Evolutionary conservation across 306 rosid genomes (phyloP), one percentile per base, ranked within the genome.

Genomic region (Potentilla sterilis): DNA sequence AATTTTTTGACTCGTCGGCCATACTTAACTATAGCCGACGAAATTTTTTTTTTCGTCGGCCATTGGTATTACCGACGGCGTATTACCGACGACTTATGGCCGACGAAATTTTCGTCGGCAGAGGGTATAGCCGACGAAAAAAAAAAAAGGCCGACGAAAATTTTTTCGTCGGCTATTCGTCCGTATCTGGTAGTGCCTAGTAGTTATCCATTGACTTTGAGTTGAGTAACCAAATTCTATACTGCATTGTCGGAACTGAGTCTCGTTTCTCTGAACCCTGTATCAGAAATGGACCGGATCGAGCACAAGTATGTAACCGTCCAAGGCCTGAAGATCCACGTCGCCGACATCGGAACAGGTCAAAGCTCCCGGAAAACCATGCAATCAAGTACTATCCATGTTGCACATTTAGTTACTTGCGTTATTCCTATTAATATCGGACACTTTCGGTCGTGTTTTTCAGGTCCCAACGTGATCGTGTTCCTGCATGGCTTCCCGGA

Each of bases 401-500:
- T 57, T 61, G 38, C 40, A 11, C 37, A 35, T 16, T 19, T 54
- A 54, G 59, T 62, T 14, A 62, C 35, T 10, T 59, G 3, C 49
- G 9, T 3, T 16, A 16, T 16, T 63, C 68, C 18, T 62, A 62
- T 62, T 16, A 34, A 62, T 59, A 11, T 32, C 21, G 3, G 0
- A n/a, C 3, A 5, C 65, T 34, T 46, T 43, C 37, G 6, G 7
- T 47, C 19, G 18, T 47, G 32, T 14, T 13, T 1, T 78, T 69
- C 81, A 87, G 94, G 92, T 68, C 74, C 74, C 12, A 88, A 88
- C 79, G 92, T 81, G 38, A 91, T 83, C 74, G 85, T 93, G n/a
- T 91, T 91, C 67, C 81, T 93, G 15, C 96, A 91, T 67, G 96
- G 97, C 0, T 93, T 93, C 75, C 97, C 93, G 1, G 97, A 93